phyloP scores from a whole-genome alignment of 148 eudicot species.

The Rhododendron ferrugineum region DNA sequence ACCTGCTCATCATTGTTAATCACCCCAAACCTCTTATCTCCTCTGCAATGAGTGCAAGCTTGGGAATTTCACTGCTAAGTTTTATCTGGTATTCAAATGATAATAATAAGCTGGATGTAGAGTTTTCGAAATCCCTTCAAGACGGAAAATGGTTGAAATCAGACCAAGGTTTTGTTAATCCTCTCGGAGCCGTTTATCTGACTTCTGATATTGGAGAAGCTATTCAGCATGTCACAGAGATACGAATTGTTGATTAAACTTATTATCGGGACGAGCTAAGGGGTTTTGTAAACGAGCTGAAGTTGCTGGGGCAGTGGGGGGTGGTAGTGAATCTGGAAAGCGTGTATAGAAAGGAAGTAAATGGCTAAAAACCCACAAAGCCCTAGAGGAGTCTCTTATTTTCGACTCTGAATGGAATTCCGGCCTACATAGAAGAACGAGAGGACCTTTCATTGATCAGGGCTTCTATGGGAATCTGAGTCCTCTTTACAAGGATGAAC shows the following conservation, averaged over 20 bases:
- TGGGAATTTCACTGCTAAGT: too few relatives aligned
- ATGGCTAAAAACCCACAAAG: background rate
- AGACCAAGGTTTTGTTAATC: constrained; percentile 9
- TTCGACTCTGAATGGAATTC: constrained; percentile 8
- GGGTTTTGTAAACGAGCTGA: too few relatives aligned
- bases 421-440: constrained; percentile 5
- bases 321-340: too few relatives aligned
- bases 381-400: constrained; percentile 9
- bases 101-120: background rate
- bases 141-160: constrained; percentile 11
- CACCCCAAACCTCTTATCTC: background rate
- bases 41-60: background rate
- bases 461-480: constrained; percentile 12
- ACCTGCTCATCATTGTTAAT: constrained; percentile 9
- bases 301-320: too few relatives aligned
- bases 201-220: constrained; percentile 11
- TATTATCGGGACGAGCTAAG: too few relatives aligned
- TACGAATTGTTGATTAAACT: too few relatives aligned
- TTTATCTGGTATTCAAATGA: constrained; percentile 9
- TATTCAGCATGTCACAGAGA: constrained; percentile 5
- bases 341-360: too few relatives aligned
- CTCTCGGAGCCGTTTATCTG: constrained; percentile 8
- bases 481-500: constrained; percentile 4
- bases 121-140: constrained; percentile 4
- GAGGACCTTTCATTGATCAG: constrained; percentile 15